Percentiles rank a stretch among this genome's conserved stretches.
These are phyloP conservation scores for Cryptosporidium ubiquitum DNA, from an alignment of 169 alveolate species.

Conservation along the genomic window DNA sequence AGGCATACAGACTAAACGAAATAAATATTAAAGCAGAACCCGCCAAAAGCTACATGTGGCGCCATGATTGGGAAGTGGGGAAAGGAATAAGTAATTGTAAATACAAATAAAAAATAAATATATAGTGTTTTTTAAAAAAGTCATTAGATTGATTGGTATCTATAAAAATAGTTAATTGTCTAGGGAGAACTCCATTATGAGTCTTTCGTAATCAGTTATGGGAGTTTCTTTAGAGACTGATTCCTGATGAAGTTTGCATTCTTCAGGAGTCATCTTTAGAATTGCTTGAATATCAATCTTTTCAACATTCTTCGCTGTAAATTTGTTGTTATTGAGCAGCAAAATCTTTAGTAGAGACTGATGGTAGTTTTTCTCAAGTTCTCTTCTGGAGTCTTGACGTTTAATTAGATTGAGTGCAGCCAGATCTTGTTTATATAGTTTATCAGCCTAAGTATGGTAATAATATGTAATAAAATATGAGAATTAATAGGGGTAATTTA, in stretches of 20 bases:
- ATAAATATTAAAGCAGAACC: background rate
- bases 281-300: constrained; percentile 44
- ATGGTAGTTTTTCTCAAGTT: constrained; percentile 3
- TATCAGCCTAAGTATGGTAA: constrained; percentile 33
- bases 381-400: constrained; percentile 44
- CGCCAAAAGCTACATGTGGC: constrained; percentile 20
- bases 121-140: too few relatives aligned
- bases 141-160: background rate
- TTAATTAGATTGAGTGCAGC: constrained; percentile 31
- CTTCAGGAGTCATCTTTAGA: constrained; percentile 32
- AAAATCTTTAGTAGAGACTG: background rate
- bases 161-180: background rate
- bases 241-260: constrained; percentile 36
- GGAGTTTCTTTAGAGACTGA: background rate
- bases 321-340: constrained; percentile 12
- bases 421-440: constrained; percentile 35
- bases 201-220: background rate
- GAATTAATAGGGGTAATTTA: background rate
- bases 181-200: background rate
- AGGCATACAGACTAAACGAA: background rate
- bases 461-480: background rate
- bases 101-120: background rate
- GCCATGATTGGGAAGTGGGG: background rate
- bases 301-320: constrained; percentile 24
- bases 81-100: background rate